A percentile compares a stretch with the other conserved stretches of the same genome.
phyloP scores from a whole-genome alignment of 2,329 filamentous ascomycete genomes.

The Calonectria crousiana region DNA sequence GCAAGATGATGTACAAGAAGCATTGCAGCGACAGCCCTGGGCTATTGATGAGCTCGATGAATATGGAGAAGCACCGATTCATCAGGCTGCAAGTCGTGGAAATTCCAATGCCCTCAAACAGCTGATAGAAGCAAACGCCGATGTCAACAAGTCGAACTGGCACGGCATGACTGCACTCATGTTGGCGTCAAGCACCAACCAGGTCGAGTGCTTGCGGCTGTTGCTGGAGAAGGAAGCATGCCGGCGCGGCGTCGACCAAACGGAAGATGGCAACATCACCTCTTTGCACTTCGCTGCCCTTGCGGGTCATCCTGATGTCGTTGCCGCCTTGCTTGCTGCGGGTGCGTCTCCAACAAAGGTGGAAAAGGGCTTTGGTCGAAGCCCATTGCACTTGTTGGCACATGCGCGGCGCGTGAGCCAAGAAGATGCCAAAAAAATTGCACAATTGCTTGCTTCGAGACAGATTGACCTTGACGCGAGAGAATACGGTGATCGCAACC shows the following conservation, averaged over 20 bases:
- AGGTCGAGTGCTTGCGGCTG: background rate
- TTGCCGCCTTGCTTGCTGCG: background rate
- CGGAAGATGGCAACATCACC: too few species aligned
- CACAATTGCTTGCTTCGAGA: too few species aligned
- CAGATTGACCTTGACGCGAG: too few species aligned
- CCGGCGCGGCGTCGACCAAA: background rate
- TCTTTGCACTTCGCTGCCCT: background rate
- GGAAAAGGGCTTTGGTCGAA: background rate
- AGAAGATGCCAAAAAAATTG: background rate
- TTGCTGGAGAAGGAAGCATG: background rate
- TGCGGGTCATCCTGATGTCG: background rate
- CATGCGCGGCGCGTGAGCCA: background rate
- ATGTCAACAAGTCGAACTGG: background rate
- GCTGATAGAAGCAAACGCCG: conserved; percentile 4
- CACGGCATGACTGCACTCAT: rapidly evolving
- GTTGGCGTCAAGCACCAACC: rapidly evolving
- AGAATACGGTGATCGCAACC: rapidly evolving
- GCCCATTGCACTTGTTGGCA: background rate
- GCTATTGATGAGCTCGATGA: background rate
- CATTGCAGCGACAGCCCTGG: background rate
- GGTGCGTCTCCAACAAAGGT: background rate
- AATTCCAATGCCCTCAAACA: background rate
- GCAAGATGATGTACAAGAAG: background rate
- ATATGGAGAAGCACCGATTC: rapidly evolving
- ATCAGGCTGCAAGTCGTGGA: rapidly evolving